A percentile compares a stretch with the other conserved stretches of the same genome.
Evolutionary conservation across 768 basidiomycete species (phyloP).

Genomic region (Leccinum boreale): DNA sequence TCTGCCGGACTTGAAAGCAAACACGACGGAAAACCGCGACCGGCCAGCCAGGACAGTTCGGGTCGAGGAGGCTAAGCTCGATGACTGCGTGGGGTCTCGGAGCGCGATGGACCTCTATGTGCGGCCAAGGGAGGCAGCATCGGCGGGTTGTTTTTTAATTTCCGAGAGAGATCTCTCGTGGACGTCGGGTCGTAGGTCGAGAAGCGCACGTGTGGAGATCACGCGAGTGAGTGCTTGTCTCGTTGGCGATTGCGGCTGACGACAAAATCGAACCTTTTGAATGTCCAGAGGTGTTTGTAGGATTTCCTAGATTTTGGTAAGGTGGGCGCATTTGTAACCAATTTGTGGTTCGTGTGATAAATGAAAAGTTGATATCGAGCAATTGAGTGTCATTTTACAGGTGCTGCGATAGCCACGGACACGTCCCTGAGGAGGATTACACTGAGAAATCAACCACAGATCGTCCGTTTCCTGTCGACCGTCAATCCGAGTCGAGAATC

Average conservation of each 20-base stretch:
- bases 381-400: conserved; percentile 5
- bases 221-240: neutral
- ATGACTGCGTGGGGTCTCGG: neutral
- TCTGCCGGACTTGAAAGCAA: neutral
- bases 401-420: conserved; percentile 20
- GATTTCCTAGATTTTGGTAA: conserved; percentile 10
- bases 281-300: neutral
- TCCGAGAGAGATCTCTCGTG: conserved; percentile 17
- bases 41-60: neutral
- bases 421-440: conserved; percentile 25
- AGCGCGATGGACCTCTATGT: neutral
- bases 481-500: conserved; percentile 8
- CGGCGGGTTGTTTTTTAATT: conserved; percentile 24
- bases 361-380: conserved; percentile 22
- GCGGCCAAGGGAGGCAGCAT: neutral
- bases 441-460: conserved; percentile 18
- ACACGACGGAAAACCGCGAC: neutral
- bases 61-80: neutral
- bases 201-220: conserved; percentile 7
- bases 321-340: conserved; percentile 23
- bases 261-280: neutral
- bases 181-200: conserved; percentile 5
- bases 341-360: conserved; percentile 21
- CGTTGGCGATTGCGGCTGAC: neutral
- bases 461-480: conserved; percentile 10